phyloP scores from a whole-genome alignment of 495 filamentous ascomycete genomes.

The Aspergillus bertholletiae region DNA sequence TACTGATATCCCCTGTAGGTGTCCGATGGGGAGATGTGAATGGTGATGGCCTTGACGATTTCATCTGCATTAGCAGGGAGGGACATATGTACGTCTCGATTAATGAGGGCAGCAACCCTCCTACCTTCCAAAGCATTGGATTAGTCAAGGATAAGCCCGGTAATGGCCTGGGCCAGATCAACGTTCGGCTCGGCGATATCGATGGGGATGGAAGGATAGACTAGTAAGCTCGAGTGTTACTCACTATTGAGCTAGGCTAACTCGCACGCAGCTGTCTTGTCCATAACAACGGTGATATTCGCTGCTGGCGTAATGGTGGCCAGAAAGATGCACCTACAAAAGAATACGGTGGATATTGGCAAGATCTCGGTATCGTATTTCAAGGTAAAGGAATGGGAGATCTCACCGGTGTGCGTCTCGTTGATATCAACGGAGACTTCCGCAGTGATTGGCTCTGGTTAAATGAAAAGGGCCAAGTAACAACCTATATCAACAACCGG shows the following conservation, averaged over 20 bases:
- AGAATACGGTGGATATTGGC: constrained; percentile 18
- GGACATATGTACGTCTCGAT: constrained; percentile 17
- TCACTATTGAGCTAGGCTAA: not conserved
- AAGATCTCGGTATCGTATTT: constrained; percentile 6
- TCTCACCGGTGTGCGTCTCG: constrained; percentile 13
- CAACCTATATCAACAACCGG: not conserved
- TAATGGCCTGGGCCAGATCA: constrained; percentile 3
- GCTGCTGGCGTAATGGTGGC: constrained; percentile 25
- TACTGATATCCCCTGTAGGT: not conserved
- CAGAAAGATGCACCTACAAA: constrained; percentile 9
- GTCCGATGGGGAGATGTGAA: constrained; percentile 29
- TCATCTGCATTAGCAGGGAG: constrained; percentile 24
- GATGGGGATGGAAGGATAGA: constrained; percentile 30
- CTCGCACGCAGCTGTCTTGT: constrained; percentile 8
- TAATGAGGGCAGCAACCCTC: constrained; percentile 10
- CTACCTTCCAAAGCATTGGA: constrained; percentile 1
- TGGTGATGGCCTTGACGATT: constrained; percentile 36
- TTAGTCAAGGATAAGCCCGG: not conserved
- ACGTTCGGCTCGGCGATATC: constrained; percentile 19
- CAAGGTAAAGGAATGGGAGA: not conserved
- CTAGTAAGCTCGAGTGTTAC: constrained; percentile 3
- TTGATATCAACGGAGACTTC: constrained; percentile 32
- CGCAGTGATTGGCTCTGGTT: constrained; percentile 27
- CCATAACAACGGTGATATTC: constrained; percentile 13
- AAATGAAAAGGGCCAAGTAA: not conserved